Conservation (phyloP, 805 yeast species). For the Saturnispora saitoi region DNA sequence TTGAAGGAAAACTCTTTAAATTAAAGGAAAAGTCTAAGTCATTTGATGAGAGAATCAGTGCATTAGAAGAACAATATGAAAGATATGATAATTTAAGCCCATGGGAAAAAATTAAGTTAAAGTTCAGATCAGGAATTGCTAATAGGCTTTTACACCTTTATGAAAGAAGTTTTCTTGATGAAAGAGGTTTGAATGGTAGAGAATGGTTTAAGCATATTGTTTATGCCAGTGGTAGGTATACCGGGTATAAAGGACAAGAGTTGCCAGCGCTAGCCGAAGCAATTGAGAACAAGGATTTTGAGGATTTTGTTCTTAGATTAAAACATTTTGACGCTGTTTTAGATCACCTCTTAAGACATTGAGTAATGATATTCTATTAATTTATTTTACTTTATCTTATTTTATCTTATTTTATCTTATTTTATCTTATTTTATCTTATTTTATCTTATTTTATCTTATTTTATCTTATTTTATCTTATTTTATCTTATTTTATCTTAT, state of each 20-base stretch:
- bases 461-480: no score
- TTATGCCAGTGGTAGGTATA: conserved; percentile 52
- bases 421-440: no score
- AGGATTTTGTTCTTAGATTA: conserved; percentile 25
- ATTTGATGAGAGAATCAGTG: conserved; percentile 22
- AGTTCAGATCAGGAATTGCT: conserved; percentile 20
- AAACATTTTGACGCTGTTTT: conserved; percentile 11
- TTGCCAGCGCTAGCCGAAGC: conserved; percentile 50
- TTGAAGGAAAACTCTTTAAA: conserved; percentile 21
- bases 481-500: no score
- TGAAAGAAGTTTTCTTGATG: conserved; percentile 39
- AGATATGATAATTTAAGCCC: conserved; percentile 19
- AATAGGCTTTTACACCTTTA: conserved; percentile 34
- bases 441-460: no score
- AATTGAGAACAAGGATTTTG: conserved; percentile 37
- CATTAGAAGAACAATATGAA: conserved; percentile 18
- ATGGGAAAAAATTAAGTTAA: conserved; percentile 23
- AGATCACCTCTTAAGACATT: conserved; percentile 3
- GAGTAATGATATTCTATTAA: background rate
- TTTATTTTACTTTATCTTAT: background rate
- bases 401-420: background rate
- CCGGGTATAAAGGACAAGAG: conserved; percentile 53
- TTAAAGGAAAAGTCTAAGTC: conserved; percentile 19
- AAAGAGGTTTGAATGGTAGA: conserved; percentile 41
- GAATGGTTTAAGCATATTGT: conserved; percentile 52